These are phyloP conservation scores for Coffea eugenioides DNA, from an alignment of 257 asterid genomes.

Conservation along the genomic window DNA sequence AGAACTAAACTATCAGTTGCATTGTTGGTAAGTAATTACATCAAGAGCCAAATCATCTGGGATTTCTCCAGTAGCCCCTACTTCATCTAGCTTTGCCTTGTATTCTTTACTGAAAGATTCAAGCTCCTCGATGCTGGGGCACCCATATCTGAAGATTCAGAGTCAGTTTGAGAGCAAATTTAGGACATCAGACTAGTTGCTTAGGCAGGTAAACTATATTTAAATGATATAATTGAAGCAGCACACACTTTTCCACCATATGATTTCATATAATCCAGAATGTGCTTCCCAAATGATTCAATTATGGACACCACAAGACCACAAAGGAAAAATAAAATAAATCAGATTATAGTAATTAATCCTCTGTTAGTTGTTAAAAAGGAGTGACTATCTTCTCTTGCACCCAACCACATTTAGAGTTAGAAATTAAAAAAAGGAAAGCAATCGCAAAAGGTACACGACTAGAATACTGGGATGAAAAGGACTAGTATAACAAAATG, in stretches of 20 bases:
- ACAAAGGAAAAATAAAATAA: neutral
- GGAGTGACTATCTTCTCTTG: neutral
- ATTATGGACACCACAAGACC: neutral
- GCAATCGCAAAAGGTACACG: neutral
- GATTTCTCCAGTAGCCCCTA: slow-evolving; percentile 70
- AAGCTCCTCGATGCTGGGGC: slow-evolving; percentile 76
- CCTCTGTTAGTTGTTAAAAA: neutral
- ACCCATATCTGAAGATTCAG: slow-evolving; percentile 58
- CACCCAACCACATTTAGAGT: neutral
- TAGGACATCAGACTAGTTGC: neutral
- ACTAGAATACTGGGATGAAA: neutral
- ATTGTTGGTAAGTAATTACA: slow-evolving; percentile 34
- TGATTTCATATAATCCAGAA: neutral
- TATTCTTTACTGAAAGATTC: slow-evolving; percentile 68
- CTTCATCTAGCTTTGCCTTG: slow-evolving; percentile 65
- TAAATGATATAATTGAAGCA: neutral
- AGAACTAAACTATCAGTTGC: neutral
- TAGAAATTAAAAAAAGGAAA: neutral
- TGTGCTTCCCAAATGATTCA: neutral
- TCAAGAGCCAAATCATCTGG: slow-evolving; percentile 87
- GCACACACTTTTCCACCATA: neutral
- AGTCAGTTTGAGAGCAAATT: neutral
- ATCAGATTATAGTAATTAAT: neutral
- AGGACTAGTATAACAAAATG: neutral
- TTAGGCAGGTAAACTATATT: neutral